Evolutionary conservation across 2,329 filamentous ascomycete genomes (phyloP).

Genomic region (Coniochaeta sp.): DNA sequence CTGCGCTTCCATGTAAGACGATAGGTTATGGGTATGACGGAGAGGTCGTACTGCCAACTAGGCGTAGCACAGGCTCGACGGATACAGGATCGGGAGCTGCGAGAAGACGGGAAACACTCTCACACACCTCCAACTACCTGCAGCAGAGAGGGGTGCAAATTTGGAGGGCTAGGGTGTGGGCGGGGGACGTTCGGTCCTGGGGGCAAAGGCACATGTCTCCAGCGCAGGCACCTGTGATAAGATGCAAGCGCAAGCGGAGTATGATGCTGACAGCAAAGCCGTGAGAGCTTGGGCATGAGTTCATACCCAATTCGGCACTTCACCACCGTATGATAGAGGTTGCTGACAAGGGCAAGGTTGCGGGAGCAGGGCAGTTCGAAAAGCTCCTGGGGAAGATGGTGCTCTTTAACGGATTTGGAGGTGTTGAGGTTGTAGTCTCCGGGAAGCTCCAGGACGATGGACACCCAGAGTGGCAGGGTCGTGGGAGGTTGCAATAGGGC

Average conservation of each 20-base stretch:
- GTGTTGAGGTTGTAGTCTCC: not conserved
- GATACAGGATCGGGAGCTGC: constrained; percentile 31
- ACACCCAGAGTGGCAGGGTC: not conserved
- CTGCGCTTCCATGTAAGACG: constrained; percentile 25
- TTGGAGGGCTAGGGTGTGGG: constrained; percentile 15
- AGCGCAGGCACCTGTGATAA: not conserved
- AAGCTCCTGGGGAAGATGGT: not conserved
- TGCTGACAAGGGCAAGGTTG: not conserved
- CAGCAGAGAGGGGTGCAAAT: not conserved
- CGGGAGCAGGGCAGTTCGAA: not conserved
- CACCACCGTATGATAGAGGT: not conserved
- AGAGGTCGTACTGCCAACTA: constrained; percentile 36
- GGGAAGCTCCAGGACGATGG: not conserved
- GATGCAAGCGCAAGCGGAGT: not conserved
- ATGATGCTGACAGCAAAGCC: not conserved
- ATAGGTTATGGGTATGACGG: constrained; percentile 21
- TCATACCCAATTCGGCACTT: not conserved
- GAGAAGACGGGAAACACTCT: constrained; percentile 7
- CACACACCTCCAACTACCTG: constrained; percentile 18
- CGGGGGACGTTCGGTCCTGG: constrained; percentile 28
- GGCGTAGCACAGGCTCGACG: constrained; percentile 34
- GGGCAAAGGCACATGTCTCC: constrained; percentile 27
- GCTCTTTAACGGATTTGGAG: not conserved
- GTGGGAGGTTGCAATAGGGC: not conserved
- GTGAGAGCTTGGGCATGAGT: not conserved